phyloP scores from a whole-genome alignment of 345 rosid species.

The Ceriops decandra region DNA sequence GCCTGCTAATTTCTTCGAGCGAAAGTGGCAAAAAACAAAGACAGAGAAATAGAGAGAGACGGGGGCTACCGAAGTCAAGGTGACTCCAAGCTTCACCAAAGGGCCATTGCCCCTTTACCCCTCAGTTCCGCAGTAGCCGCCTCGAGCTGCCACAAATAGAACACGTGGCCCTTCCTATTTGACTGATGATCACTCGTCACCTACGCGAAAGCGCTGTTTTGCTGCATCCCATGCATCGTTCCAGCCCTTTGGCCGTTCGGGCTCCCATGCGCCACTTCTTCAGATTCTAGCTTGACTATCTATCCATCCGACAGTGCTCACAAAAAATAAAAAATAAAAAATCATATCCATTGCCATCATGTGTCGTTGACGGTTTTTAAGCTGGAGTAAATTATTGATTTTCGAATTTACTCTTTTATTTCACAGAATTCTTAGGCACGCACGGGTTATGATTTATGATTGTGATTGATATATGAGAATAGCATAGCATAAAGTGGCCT shows the following conservation, averaged over 20 bases:
- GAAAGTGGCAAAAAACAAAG: too few species aligned
- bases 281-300: not conserved
- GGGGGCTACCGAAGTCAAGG: conserved; percentile 4
- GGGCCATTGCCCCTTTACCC: conserved; percentile 32
- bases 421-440: too few species aligned
- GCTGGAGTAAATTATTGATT: too few species aligned
- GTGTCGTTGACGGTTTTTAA: too few species aligned
- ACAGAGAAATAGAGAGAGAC: not conserved
- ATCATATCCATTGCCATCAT: too few species aligned
- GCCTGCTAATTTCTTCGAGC: not conserved
- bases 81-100: conserved; percentile 54
- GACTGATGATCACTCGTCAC: not conserved
- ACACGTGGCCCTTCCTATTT: conserved; percentile 25
- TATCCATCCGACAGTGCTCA: not conserved
- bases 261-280: conserved; percentile 63
- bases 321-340: too few species aligned
- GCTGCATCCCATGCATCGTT: conserved; percentile 30
- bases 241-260: conserved; percentile 44
- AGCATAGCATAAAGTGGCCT: too few species aligned
- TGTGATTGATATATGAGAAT: too few species aligned
- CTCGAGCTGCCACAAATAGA: conserved; percentile 17
- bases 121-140: conserved; percentile 35
- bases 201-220: not conserved
- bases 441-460: too few species aligned
- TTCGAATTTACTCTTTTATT: too few species aligned